Evolutionary conservation across 441 rosid species (phyloP), one percentile per base, ranked within the genome.

Genomic region (Heliophila coronopifolia): DNA sequence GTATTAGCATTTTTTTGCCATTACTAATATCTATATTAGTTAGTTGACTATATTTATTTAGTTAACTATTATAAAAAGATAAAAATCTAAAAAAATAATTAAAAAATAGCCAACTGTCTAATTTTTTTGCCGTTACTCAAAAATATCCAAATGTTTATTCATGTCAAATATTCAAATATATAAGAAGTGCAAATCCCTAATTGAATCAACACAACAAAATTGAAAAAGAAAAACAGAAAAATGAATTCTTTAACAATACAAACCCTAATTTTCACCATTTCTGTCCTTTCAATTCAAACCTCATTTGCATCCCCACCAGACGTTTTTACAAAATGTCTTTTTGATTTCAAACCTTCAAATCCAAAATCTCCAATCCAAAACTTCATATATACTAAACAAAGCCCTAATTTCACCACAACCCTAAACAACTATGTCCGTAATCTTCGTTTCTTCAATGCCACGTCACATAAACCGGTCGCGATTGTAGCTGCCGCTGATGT

Each of bases 401-500:
- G 57, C 52, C 40, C 81, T 3, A 67, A 76, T 0, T 77, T 69
- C 14, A 27, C 52, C 10, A 40, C 50, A 6, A 39, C 59, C 41
- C 69, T 77, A 1, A 33, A 50, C n/a, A 27, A 71, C 18, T 74
- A 71, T 44, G 69, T 73, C 11, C 68, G 66, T 23, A 77, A 73
- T 43, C 72, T 69, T 5, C 61, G 76, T 40, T 67, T 60, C 35
- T 54, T 65, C 27, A 55, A 66, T 42, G 12, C 30, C 35, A 34
- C 61, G 24, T 59, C 77, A 28, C 50, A 59, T 0, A 75, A 72
- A 63, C 87, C 79, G 0, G 13, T 67, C 1, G 60, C 68, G n/a
- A 80, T 80, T 4, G 61, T 77, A 7, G 50, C 80, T 1, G 78
- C 84, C 0, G 30, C 49, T 1, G 52, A 60, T 17, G 63, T 67